These are phyloP conservation scores for Alternaria brassicae DNA, from an alignment of 2,329 filamentous ascomycete genomes.

Conservation along the genomic window DNA sequence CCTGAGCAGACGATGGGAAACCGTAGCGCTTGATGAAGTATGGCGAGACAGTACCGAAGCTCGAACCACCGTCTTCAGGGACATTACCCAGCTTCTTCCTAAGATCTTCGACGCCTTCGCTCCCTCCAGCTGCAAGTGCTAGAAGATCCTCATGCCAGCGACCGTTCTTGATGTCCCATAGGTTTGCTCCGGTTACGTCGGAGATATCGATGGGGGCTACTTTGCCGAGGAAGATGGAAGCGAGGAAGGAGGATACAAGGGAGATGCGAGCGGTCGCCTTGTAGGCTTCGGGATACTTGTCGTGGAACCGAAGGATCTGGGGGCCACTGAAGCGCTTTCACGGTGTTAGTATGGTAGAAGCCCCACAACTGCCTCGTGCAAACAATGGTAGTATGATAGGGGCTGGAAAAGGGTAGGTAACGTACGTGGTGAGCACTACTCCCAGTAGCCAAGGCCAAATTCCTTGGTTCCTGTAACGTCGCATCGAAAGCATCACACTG, in stretches of 20 bases:
- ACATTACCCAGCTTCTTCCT: slow-evolving; percentile 81
- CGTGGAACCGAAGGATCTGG: slow-evolving; percentile 88
- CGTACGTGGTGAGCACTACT: slow-evolving; percentile 93
- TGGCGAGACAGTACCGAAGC: slow-evolving; percentile 74
- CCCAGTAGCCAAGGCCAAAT: slow-evolving; percentile 80
- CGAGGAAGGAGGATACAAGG: slow-evolving; percentile 93
- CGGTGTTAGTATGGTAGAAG: slow-evolving; percentile 23
- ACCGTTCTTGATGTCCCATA: slow-evolving; percentile 85
- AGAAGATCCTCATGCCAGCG: slow-evolving; percentile 79
- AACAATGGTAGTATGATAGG: too few species aligned
- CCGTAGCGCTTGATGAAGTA: slow-evolving; percentile 85
- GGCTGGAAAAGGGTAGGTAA: neutral
- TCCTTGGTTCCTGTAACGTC: slow-evolving; percentile 68
- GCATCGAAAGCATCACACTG: slow-evolving; percentile 91
- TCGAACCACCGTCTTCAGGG: slow-evolving; percentile 78
- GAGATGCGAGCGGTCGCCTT: slow-evolving; percentile 82
- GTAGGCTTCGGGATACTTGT: slow-evolving; percentile 82
- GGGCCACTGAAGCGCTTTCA: slow-evolving; percentile 92
- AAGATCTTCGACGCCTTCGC: slow-evolving; percentile 67
- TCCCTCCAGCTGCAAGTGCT: slow-evolving; percentile 70
- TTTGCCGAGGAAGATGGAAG: slow-evolving; percentile 83
- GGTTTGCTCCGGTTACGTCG: slow-evolving; percentile 95
- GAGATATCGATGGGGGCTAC: slow-evolving; percentile 91
- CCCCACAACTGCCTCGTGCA: too few species aligned
- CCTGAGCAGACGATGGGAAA: slow-evolving; percentile 75